A percentile compares a stretch with the other conserved stretches of the same genome.
phyloP scores from a whole-genome alignment of 2,329 filamentous ascomycete genomes.

The Botrytis medusae region DNA sequence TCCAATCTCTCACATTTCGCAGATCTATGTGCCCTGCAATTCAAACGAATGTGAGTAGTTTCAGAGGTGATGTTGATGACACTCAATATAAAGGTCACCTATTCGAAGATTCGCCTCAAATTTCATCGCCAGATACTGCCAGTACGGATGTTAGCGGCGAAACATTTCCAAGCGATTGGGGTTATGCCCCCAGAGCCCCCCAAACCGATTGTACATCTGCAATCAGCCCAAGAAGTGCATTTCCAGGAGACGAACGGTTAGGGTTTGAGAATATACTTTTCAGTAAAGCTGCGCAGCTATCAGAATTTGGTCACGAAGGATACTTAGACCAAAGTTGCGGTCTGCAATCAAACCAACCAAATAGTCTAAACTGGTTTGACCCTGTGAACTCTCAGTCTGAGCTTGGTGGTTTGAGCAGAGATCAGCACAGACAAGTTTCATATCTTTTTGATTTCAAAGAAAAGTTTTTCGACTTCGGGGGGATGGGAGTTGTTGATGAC shows the following conservation, averaged over 20 bases:
- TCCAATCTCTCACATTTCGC: neutral
- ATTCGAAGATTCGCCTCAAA: too few species aligned
- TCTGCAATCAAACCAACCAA: neutral
- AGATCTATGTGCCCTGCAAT: neutral
- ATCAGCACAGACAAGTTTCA: neutral
- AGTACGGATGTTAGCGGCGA: neutral
- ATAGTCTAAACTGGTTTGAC: neutral
- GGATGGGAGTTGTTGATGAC: neutral
- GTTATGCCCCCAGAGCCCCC: neutral
- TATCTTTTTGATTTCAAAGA: neutral
- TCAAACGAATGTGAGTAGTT: neutral
- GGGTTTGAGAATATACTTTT: neutral
- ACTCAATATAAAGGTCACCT: neutral
- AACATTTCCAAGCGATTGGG: neutral
- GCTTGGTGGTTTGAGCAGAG: rapidly evolving
- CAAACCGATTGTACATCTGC: neutral
- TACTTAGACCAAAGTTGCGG: neutral
- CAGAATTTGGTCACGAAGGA: neutral
- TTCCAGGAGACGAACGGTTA: neutral
- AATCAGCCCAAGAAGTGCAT: neutral
- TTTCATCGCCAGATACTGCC: conserved; percentile 2
- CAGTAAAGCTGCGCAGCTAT: neutral
- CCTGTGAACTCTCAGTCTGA: neutral
- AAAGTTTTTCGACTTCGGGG: too few species aligned
- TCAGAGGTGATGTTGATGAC: neutral